A percentile compares a stretch with the other conserved stretches of the same genome.
Evolutionary conservation across 768 basidiomycete genomes (phyloP).

Genomic region (Lentinus brumalis): DNA sequence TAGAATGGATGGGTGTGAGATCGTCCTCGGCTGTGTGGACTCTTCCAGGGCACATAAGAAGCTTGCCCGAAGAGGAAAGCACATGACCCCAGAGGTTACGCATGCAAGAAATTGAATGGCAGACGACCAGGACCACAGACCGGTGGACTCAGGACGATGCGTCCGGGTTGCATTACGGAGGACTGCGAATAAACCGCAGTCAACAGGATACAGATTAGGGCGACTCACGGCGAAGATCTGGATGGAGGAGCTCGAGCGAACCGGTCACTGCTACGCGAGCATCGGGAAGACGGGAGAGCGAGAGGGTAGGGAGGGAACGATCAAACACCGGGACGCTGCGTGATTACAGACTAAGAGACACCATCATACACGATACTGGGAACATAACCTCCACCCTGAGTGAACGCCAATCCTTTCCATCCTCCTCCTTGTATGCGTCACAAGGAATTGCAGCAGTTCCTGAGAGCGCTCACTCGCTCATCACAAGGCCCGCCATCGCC

Average conservation of each 20-base stretch:
- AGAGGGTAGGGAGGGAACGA: constrained; percentile 14
- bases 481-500: constrained; percentile 73
- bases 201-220: background rate
- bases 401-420: constrained; percentile 16
- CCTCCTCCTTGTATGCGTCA: constrained; percentile 5
- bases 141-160: too few species aligned
- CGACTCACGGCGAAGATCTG: background rate
- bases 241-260: background rate
- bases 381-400: constrained; percentile 22
- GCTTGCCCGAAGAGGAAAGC: background rate
- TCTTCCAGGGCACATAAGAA: background rate
- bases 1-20: background rate
- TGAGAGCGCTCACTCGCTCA: constrained; percentile 58
- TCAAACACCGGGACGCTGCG: constrained; percentile 24
- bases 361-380: constrained; percentile 20
- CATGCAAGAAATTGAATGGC: background rate
- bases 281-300: background rate
- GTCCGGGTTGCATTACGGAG: background rate
- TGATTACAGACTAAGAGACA: constrained; percentile 20
- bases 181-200: background rate
- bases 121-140: too few species aligned
- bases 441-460: background rate
- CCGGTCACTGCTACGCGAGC: constrained; percentile 1
- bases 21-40: background rate
- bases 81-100: background rate